Evolutionary conservation across 2,329 filamentous ascomycete genomes (phyloP), one percentile per base, ranked within the genome.

Genomic region (Beauveria pseudobassiana): DNA sequence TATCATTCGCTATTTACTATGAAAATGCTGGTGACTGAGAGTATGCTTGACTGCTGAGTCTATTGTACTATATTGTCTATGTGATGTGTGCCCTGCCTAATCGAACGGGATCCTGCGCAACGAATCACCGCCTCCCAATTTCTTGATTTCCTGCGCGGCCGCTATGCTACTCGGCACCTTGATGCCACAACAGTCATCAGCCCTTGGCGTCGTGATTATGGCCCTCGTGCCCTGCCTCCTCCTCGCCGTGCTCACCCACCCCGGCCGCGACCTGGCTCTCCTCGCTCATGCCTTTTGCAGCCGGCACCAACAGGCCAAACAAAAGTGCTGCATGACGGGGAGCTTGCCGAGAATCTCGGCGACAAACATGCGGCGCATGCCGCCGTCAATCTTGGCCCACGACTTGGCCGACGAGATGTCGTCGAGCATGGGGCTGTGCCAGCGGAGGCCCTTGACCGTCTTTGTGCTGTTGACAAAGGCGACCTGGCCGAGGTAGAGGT

Each of bases 251-350:
- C 12, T 81, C 82, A 48, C 80, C 78, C 4, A 73, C 73, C 73
- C 3, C 42, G n/a, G 72, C 69, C 5, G 73, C 69, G n/a, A 77
- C 81, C 1, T 76, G 75, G 52, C 85, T 81, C 67, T 87, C 84
- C 52, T 79, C 82, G 64, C 85, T 89, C 95, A 99, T 98, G 1
- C 85, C 90, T 24, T 91, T 85, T 0, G 81, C 85, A 0, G 93
- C 91, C 0, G 91, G 88, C 1, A 99, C 81, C 56, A 99, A 75
- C 9, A 87, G 88, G 1, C 95, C 95, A 70, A 99, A 99, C 60
- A 99, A 71, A 99, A 99, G 74, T 99, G 96, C 76, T 99, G 95
- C 92, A 98, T 98, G 49, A 99, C 93, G 1, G 95, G 95, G 61
- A 99, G 74, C 75, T 99, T 99, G 38, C 89, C 87, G 57, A 99